Conservation (phyloP, 768 basidiomycete genomes). For the Peribolospora kevripleyi region DNA sequence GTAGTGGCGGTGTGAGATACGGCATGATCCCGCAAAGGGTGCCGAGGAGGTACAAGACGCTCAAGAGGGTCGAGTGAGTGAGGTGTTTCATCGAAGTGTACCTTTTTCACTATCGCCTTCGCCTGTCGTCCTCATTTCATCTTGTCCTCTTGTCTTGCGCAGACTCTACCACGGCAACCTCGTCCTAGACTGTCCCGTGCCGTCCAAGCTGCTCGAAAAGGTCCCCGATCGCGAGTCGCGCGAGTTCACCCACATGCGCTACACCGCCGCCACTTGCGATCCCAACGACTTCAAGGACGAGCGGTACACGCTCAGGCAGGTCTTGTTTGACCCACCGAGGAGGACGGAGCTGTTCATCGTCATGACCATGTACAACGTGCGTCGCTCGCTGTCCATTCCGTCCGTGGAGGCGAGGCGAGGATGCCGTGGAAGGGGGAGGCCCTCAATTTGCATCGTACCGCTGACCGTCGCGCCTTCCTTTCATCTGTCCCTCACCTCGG, state of each 20-base stretch:
- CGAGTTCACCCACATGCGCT: slow-evolving; percentile 89
- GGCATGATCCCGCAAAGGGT: slow-evolving; percentile 78
- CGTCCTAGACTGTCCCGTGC: slow-evolving; percentile 70
- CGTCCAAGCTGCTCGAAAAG: slow-evolving; percentile 68
- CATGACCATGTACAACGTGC: slow-evolving; percentile 95
- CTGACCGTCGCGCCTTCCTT: neutral
- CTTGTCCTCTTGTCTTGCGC: neutral
- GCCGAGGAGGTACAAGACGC: slow-evolving; percentile 70
- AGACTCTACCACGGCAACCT: slow-evolving; percentile 77
- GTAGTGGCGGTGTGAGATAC: slow-evolving; percentile 28
- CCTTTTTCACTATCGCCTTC: no score
- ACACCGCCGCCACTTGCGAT: slow-evolving; percentile 84
- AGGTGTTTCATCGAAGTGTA: neutral
- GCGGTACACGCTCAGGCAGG: slow-evolving; percentile 68
- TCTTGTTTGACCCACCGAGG: slow-evolving; percentile 72
- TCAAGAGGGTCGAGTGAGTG: slow-evolving; percentile 57
- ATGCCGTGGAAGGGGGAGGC: slow-evolving; percentile 4
- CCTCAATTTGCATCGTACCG: neutral
- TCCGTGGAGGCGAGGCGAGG: neutral
- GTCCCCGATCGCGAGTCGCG: slow-evolving; percentile 51
- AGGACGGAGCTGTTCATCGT: slow-evolving; percentile 89
- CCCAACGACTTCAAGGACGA: slow-evolving; percentile 68
- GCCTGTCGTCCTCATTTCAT: no score
- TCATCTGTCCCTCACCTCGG: neutral
- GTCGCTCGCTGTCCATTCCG: slow-evolving; percentile 14